Conservation (phyloP, 768 basidiomycete genomes). For the Leccinum fibrillosum region DNA sequence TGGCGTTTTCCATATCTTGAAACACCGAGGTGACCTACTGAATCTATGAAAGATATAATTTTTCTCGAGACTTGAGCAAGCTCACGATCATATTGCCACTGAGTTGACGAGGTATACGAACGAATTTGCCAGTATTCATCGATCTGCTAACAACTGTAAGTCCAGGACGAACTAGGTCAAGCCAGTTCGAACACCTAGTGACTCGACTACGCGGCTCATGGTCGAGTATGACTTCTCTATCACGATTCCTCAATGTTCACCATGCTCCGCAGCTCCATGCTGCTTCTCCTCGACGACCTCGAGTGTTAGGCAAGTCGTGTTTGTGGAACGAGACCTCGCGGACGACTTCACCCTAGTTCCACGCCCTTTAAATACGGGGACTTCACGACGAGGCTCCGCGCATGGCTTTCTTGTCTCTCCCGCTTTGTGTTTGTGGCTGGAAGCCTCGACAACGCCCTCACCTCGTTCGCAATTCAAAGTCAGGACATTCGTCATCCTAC, state of each 20-base stretch:
- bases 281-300: constrained; percentile 20
- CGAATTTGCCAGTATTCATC: neutral
- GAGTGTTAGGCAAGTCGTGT: constrained; percentile 16
- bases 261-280: constrained; percentile 21
- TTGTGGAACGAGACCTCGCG: constrained; percentile 21
- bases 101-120: neutral
- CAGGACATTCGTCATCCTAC: constrained; percentile 19
- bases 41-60: neutral
- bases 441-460: constrained; percentile 23
- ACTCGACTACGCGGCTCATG: constrained; percentile 1
- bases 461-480: constrained; percentile 31
- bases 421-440: constrained; percentile 22
- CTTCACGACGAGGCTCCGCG: constrained; percentile 12
- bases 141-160: neutral
- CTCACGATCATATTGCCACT: neutral
- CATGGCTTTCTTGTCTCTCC: constrained; percentile 23
- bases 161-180: constrained; percentile 7
- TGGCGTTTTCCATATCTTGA: neutral
- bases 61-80: neutral
- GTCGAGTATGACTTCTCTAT: constrained; percentile 9
- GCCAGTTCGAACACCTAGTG: neutral
- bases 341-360: constrained; percentile 15
- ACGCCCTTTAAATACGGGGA: constrained; percentile 26
- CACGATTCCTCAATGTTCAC: constrained; percentile 9
- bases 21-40: neutral